A percentile compares a stretch with the other conserved stretches of the same genome.
Conservation (phyloP, 2,329 filamentous ascomycete genomes). For the Rutstroemia sp. region DNA sequence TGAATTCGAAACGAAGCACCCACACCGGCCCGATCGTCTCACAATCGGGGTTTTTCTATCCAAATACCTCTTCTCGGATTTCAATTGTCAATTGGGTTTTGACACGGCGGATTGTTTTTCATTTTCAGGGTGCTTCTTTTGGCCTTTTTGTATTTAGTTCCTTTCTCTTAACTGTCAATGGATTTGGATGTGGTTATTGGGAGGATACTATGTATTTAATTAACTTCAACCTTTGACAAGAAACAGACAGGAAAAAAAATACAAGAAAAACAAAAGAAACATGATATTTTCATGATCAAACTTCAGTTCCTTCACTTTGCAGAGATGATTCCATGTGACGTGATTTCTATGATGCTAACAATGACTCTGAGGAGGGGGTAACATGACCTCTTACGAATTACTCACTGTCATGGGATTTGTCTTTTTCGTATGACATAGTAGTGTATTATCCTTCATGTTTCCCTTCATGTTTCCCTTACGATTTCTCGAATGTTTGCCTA, state of each 20-base stretch:
- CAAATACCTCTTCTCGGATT: background rate
- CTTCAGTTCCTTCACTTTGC: background rate
- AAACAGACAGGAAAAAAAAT: background rate
- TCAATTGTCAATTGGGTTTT: background rate
- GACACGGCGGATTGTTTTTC: background rate
- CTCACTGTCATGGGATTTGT: background rate
- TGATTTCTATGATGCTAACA: too few relatives aligned
- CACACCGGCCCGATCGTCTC: constrained; percentile 5
- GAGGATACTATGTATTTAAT: background rate
- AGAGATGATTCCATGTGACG: background rate
- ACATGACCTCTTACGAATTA: background rate
- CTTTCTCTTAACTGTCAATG: background rate
- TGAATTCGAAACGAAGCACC: background rate
- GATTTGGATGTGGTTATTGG: background rate
- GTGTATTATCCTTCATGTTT: background rate
- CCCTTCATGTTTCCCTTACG: background rate
- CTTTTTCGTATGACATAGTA: background rate
- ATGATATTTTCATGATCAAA: background rate
- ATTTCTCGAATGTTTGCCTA: background rate
- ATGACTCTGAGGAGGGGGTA: too few relatives aligned
- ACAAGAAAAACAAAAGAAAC: background rate
- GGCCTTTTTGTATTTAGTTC: constrained; percentile 6
- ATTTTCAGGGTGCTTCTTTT: background rate
- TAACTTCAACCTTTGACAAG: background rate
- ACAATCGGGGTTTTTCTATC: constrained; percentile 2